These are phyloP conservation scores for Canavalia ensiformis DNA, from an alignment of 306 rosid genomes.

Conservation along the genomic window DNA sequence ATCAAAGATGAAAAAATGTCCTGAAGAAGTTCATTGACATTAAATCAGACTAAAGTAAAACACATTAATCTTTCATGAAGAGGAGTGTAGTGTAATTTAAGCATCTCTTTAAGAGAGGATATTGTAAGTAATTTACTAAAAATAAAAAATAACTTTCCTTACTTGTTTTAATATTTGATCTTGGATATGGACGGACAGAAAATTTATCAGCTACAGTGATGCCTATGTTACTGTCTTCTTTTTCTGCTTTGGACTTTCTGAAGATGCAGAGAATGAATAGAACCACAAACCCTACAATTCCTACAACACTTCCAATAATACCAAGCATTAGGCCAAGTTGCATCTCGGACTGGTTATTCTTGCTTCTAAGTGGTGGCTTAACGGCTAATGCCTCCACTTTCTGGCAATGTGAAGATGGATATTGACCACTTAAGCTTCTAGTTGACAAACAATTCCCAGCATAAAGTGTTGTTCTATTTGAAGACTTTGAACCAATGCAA, in stretches of 20 bases:
- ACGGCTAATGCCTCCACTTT: conserved; percentile 67
- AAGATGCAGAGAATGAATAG: conserved; percentile 57
- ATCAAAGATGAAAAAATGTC: background rate
- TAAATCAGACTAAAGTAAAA: background rate
- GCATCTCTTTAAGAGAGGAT: background rate
- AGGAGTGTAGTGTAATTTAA: background rate
- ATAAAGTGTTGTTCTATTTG: conserved; percentile 59
- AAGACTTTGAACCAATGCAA: conserved; percentile 68
- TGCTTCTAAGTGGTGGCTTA: conserved; percentile 57
- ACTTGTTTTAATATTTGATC: conserved; percentile 63
- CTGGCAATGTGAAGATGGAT: conserved; percentile 61
- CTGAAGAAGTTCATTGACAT: background rate
- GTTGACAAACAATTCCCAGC: conserved; percentile 79
- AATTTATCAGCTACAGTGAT: conserved; percentile 54
- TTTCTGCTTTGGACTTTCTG: conserved; percentile 53
- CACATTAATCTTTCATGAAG: background rate
- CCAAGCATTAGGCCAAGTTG: conserved; percentile 63
- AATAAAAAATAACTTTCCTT: conserved; percentile 43
- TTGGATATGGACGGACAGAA: conserved; percentile 49
- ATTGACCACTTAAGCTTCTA: conserved; percentile 58
- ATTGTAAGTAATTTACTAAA: background rate
- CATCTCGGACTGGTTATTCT: conserved; percentile 47
- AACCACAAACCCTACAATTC: conserved; percentile 54
- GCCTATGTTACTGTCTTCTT: conserved; percentile 35
- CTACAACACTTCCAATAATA: conserved; percentile 65